Percentiles rank a stretch among this genome's conserved stretches.
phyloP scores from a whole-genome alignment of 2,329 filamentous ascomycete species.

The Elsinoe perseae region DNA sequence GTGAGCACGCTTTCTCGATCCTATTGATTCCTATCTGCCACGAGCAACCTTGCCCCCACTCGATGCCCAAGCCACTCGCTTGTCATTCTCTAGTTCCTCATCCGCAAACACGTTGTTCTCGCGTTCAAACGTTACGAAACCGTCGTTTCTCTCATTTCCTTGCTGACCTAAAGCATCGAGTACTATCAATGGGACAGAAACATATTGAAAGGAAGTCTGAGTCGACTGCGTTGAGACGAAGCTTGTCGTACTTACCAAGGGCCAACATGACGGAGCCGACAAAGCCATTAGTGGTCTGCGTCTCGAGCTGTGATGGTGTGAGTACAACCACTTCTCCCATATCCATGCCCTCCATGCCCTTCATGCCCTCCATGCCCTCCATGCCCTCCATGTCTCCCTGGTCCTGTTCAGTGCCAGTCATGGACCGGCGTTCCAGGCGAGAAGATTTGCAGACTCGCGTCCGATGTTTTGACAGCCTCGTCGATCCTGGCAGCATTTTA shows the following conservation, averaged over 20 bases:
- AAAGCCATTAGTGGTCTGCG: too few species aligned
- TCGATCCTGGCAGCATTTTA: conserved; percentile 2
- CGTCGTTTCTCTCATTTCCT: neutral
- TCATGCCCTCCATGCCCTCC: too few species aligned
- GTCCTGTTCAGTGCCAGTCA: neutral
- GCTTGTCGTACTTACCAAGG: too few species aligned
- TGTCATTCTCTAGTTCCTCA: neutral
- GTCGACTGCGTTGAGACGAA: neutral
- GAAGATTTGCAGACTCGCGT: conserved; percentile 1
- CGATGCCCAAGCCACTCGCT: neutral
- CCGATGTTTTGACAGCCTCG: conserved; percentile 12
- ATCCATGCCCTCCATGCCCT: neutral
- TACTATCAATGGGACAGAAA: neutral
- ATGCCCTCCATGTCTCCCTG: neutral
- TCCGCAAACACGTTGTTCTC: neutral
- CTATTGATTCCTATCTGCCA: neutral
- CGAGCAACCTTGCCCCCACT: neutral
- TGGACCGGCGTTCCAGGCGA: conserved; percentile 9
- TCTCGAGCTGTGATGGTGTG: too few species aligned
- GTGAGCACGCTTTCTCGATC: neutral
- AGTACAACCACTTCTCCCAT: neutral
- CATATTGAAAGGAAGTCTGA: neutral
- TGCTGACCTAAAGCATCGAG: conserved; percentile 3
- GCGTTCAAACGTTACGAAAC: neutral
- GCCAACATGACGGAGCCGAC: too few species aligned